These are phyloP conservation scores for Trametes coccinea DNA, from an alignment of 768 basidiomycete genomes.

Conservation along the genomic window DNA sequence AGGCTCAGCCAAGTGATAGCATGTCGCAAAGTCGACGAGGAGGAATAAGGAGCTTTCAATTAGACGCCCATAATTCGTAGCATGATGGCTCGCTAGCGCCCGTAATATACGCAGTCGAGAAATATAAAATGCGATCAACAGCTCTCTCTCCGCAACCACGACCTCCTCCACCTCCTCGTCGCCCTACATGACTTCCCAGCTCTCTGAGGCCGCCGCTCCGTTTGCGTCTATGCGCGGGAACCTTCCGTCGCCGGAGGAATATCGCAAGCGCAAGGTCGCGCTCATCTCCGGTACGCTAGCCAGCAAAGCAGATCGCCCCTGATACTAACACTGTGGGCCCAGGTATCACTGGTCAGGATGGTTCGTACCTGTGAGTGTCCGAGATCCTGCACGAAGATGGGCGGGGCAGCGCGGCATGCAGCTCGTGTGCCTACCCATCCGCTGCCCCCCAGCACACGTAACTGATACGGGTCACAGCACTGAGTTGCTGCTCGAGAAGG, in stretches of 20 bases:
- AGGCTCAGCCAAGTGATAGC: too few relatives aligned
- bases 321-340: slow-evolving; percentile 2
- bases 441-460: not conserved
- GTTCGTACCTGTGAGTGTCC: slow-evolving; percentile 81
- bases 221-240: slow-evolving; percentile 43
- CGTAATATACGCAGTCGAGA: not conserved
- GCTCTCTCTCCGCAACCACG: slow-evolving; percentile 7
- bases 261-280: slow-evolving; percentile 88
- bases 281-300: slow-evolving; percentile 73
- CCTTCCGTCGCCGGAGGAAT: slow-evolving; percentile 77
- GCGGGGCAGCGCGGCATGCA: not conserved
- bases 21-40: too few relatives aligned
- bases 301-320: slow-evolving; percentile 9
- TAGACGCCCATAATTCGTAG: not conserved
- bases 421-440: not conserved
- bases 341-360: slow-evolving; percentile 97
- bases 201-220: slow-evolving; percentile 29
- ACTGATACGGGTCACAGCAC: slow-evolving; percentile 48
- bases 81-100: not conserved
- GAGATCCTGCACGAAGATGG: not conserved
- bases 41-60: too few relatives aligned
- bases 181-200: slow-evolving; percentile 40
- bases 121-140: slow-evolving; percentile 9
- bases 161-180: not conserved
- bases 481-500: slow-evolving; percentile 81